Base-by-base conservation (phyloP, 2,329 filamentous ascomycete genomes). In the Madurella fahalii region DNA sequence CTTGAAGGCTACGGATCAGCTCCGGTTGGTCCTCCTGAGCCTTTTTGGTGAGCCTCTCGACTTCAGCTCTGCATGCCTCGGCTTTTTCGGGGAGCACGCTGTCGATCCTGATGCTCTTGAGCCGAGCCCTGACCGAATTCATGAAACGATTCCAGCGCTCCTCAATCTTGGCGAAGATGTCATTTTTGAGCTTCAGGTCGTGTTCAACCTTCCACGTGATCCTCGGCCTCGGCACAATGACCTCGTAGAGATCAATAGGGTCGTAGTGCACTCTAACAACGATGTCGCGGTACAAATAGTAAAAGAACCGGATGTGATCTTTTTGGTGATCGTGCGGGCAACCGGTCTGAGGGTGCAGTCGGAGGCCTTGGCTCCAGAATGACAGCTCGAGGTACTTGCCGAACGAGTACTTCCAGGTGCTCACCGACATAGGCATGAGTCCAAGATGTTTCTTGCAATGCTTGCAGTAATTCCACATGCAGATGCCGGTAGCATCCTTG, bases 191-290 rank as follows among this genome's bases (percentile, higher is more conserved):
- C 61, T 81, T 87, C 47, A 99, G 74, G 67, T 99, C 94, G 60
- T 95, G 89, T 62, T 96, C 93, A 25, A 99, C 94, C 69, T 96
- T 97, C 93, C 95, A 99, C 0, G 93, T 96, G 49, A 99, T 88
- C 52, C 89, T 84, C 25, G 91, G 84, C 53, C 92, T 83, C 1
- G 94, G 94, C 2, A 97, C 94, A 50, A 96, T 86, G 56, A 99
- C 92, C 69, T 99, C 95, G 39, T 97, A 85, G 8, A 99, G 81
- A 61, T 94, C 90, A 54, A 99, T 92, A 0, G 87, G 83, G 65
- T 97, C 94, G 71, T 95, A 96, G 67, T 96, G 93, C 53, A 99
- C 86, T 18, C 91, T 84, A 42, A 99, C 80, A 8, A 89, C 88
- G 50, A 92, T 84, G 66, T 95, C 90, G 57, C 88, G 86, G 45